These are phyloP conservation scores for Diaporthe longicolla DNA, from an alignment of 2,329 filamentous ascomycete genomes.

Conservation along the genomic window DNA sequence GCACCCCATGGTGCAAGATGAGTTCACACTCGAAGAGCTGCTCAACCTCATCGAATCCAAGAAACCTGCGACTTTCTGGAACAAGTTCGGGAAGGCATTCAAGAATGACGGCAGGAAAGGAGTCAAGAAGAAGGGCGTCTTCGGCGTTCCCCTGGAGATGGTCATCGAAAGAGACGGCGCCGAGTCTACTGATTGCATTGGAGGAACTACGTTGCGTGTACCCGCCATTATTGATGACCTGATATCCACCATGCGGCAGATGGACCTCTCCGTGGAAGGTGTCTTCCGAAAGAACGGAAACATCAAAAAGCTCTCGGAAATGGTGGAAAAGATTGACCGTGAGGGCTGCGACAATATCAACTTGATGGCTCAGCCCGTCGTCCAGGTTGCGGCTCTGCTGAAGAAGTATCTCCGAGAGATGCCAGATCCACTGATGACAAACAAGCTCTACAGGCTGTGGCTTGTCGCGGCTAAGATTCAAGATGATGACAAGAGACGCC, in stretches of 20 bases:
- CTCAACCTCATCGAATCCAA: constrained; percentile 93
- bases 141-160: constrained; percentile 88
- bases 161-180: constrained; percentile 95
- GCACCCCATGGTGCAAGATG: constrained; percentile 89
- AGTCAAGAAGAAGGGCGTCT: constrained; percentile 93
- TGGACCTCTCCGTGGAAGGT: constrained; percentile 98
- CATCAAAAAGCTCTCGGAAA: constrained; percentile 91
- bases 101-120: constrained; percentile 85
- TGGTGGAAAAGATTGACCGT: constrained; percentile 87
- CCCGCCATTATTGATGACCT: constrained; percentile 96
- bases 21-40: constrained; percentile 95
- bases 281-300: constrained; percentile 99
- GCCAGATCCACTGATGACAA: constrained; percentile 93
- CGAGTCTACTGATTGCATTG: constrained; percentile 97
- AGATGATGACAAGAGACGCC: constrained; percentile 84
- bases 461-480: constrained; percentile 90
- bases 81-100: constrained; percentile 97
- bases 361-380: constrained; percentile 88
- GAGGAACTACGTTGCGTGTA: constrained; percentile 89
- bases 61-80: constrained; percentile 94
- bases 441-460: constrained; percentile 94
- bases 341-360: constrained; percentile 89
- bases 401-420: constrained; percentile 97
- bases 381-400: constrained; percentile 92
- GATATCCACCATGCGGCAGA: constrained; percentile 94